phyloP scores from a whole-genome alignment of 2,329 filamentous ascomycete genomes.

The Chaetomium olivaceum region DNA sequence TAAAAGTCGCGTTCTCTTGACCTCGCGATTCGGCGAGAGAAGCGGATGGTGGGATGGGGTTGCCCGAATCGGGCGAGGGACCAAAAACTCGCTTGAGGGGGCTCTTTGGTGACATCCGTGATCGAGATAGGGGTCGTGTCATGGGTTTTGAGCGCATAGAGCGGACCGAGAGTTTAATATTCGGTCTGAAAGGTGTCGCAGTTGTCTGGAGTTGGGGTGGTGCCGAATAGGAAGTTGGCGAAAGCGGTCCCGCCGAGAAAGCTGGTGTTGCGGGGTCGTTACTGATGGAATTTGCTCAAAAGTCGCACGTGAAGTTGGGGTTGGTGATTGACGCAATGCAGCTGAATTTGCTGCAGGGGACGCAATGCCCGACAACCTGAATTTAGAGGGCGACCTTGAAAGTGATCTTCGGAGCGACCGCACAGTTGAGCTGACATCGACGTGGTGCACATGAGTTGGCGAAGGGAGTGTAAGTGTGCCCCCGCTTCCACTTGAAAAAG shows the following conservation, averaged over 20 bases:
- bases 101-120: constrained; percentile 74
- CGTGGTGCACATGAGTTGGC: constrained; percentile 77
- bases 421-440: constrained; percentile 75
- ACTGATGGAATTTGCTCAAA: constrained; percentile 40
- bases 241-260: constrained; percentile 23
- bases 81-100: constrained; percentile 77
- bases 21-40: constrained; percentile 45
- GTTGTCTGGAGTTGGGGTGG: constrained; percentile 49
- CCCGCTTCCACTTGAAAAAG: constrained; percentile 61
- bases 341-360: constrained; percentile 53
- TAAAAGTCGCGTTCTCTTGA: constrained; percentile 46
- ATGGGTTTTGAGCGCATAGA: constrained; percentile 63
- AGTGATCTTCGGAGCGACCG: constrained; percentile 82
- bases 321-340: constrained; percentile 60
- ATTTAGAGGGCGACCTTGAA: constrained; percentile 92
- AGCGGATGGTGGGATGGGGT: constrained; percentile 57
- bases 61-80: constrained; percentile 69
- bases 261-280: constrained; percentile 34
- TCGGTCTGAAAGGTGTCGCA: constrained; percentile 66
- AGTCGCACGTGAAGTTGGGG: constrained; percentile 53
- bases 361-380: constrained; percentile 55
- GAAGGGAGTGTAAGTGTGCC: constrained; percentile 85
- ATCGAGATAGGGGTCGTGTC: constrained; percentile 58
- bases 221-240: constrained; percentile 39
- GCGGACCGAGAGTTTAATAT: constrained; percentile 65